These are phyloP conservation scores for Scheffersomyces cryptocercus DNA, from an alignment of 1,139 yeast species.

Conservation along the genomic window DNA sequence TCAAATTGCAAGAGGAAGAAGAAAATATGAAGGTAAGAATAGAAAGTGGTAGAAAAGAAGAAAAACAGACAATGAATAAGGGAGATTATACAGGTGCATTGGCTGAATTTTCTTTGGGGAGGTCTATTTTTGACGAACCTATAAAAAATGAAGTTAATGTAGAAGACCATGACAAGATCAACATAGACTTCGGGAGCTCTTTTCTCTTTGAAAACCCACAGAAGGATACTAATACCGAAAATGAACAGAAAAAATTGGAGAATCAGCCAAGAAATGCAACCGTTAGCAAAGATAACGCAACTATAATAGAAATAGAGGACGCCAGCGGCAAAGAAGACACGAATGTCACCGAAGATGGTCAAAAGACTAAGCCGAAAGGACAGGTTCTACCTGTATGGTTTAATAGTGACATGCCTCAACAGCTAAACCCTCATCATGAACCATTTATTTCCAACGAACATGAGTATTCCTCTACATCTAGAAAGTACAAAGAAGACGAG, in stretches of 20 bases:
- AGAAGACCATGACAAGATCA: neutral
- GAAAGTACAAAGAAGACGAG: slow-evolving; percentile 39
- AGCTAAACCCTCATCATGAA: slow-evolving; percentile 14
- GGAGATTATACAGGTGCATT: neutral
- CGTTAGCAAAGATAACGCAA: slow-evolving; percentile 5
- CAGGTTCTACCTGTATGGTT: slow-evolving; percentile 35
- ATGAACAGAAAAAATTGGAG: neutral
- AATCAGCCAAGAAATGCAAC: neutral
- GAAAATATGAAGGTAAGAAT: slow-evolving; percentile 6
- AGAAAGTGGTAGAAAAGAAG: slow-evolving; percentile 1
- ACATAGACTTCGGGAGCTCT: slow-evolving; percentile 4
- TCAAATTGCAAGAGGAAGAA: slow-evolving; percentile 20
- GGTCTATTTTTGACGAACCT: slow-evolving; percentile 6
- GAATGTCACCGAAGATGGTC: slow-evolving; percentile 2
- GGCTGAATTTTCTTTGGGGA: slow-evolving; percentile 3
- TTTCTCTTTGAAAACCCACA: slow-evolving; percentile 4
- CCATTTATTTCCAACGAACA: neutral
- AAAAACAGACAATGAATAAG: neutral
- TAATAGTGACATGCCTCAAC: slow-evolving; percentile 16
- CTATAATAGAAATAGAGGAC: slow-evolving; percentile 4
- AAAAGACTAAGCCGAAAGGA: neutral
- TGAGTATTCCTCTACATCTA: neutral
- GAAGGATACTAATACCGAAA: slow-evolving; percentile 5
- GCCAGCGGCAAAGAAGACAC: neutral
- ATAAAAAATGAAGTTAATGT: neutral